Evolutionary conservation across 1,139 yeast species (phyloP).

Genomic region (Debaryomyces udenii): DNA sequence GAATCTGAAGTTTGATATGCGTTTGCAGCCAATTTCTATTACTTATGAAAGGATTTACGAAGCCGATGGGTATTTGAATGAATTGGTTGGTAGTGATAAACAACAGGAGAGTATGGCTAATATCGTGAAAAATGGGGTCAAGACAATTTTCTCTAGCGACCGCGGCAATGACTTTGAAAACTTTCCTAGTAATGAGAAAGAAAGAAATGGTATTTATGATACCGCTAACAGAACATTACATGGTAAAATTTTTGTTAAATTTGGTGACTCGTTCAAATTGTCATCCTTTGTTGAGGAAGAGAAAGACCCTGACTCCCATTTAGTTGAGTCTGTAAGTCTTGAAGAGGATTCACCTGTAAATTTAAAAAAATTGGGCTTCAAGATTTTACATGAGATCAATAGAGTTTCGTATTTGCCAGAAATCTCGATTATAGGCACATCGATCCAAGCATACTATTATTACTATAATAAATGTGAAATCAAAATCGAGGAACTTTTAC

Average conservation of each 20-base stretch:
- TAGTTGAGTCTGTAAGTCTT: neutral
- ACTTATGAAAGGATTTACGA: constrained; percentile 71
- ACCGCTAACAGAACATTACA: constrained; percentile 31
- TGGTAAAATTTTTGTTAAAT: constrained; percentile 44
- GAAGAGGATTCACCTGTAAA: constrained; percentile 23
- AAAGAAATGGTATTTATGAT: constrained; percentile 27
- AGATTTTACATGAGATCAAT: constrained; percentile 44
- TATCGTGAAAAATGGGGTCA: constrained; percentile 40
- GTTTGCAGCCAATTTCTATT: constrained; percentile 60
- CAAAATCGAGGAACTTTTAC: constrained; percentile 31
- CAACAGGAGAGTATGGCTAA: constrained; percentile 47
- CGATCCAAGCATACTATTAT: constrained; percentile 39
- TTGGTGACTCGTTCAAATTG: constrained; percentile 39
- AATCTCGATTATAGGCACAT: constrained; percentile 41
- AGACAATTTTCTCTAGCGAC: constrained; percentile 24
- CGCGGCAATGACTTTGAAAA: constrained; percentile 9
- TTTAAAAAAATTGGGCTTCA: constrained; percentile 47
- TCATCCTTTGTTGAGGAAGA: constrained; percentile 27
- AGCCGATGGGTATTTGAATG: constrained; percentile 63
- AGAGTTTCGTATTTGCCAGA: constrained; percentile 40
- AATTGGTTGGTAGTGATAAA: constrained; percentile 63
- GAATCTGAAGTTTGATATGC: constrained; percentile 45
- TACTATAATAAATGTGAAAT: constrained; percentile 21
- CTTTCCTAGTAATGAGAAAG: constrained; percentile 5
- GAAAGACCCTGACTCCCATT: constrained; percentile 11